A percentile compares a stretch with the other conserved stretches of the same genome.
These are phyloP conservation scores for Taphrina flavorubra DNA, from an alignment of 1,139 yeast species.

Conservation along the genomic window DNA sequence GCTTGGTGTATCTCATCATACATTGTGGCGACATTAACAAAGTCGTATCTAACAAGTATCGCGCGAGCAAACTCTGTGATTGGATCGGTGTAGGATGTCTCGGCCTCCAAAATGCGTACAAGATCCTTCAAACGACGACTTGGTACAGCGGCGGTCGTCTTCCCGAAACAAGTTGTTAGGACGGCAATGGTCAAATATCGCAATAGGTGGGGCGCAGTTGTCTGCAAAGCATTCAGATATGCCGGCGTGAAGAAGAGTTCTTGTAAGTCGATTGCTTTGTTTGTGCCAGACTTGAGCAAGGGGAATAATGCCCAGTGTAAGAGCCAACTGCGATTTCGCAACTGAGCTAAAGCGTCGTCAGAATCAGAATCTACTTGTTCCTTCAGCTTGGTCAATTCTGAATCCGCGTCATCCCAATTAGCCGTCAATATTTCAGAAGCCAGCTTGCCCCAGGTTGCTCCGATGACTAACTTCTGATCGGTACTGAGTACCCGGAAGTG, in stretches of 20 bases:
- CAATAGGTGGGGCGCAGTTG: slow-evolving; percentile 69
- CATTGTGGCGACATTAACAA: slow-evolving; percentile 59
- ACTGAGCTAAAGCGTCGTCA: slow-evolving; percentile 61
- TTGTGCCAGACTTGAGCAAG: slow-evolving; percentile 58
- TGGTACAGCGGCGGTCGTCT: slow-evolving; percentile 48
- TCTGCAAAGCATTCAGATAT: slow-evolving; percentile 67
- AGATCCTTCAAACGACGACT: slow-evolving; percentile 64
- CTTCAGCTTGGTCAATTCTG: slow-evolving; percentile 60
- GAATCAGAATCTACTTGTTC: slow-evolving; percentile 61
- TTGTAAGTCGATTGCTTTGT: slow-evolving; percentile 53
- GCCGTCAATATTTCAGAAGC: slow-evolving; percentile 63
- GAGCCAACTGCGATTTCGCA: slow-evolving; percentile 68
- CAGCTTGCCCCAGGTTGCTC: slow-evolving; percentile 69
- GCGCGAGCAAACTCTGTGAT: slow-evolving; percentile 62
- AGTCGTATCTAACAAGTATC: slow-evolving; percentile 63
- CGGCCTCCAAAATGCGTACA: slow-evolving; percentile 62
- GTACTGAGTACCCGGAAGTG: slow-evolving; percentile 63
- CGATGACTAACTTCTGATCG: slow-evolving; percentile 58
- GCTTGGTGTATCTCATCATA: slow-evolving; percentile 58
- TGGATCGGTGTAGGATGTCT: slow-evolving; percentile 69
- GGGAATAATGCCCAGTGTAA: slow-evolving; percentile 71
- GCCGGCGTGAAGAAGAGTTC: slow-evolving; percentile 65
- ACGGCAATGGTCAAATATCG: slow-evolving; percentile 67
- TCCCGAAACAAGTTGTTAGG: slow-evolving; percentile 49
- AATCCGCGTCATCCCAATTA: slow-evolving; percentile 60